Percentiles rank a stretch among this genome's conserved stretches.
Conservation (phyloP, 2,329 filamentous ascomycete genomes). For the Xylaria arbuscula region DNA sequence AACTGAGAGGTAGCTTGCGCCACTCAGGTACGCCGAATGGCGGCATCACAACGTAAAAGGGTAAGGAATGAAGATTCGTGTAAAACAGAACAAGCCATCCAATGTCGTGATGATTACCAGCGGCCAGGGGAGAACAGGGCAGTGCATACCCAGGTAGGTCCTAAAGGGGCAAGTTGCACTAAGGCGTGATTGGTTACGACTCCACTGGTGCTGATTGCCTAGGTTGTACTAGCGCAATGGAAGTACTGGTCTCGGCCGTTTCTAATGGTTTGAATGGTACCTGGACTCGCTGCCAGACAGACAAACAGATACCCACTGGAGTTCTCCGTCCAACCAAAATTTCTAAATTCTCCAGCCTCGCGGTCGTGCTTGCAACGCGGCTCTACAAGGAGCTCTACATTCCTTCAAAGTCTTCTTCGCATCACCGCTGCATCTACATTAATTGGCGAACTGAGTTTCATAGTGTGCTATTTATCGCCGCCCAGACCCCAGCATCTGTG, state of each 20-base stretch:
- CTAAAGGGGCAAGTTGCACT: slow-evolving; percentile 42
- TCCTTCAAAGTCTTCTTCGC: slow-evolving; percentile 20
- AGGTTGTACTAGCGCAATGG: not conserved
- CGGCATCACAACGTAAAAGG: slow-evolving; percentile 48
- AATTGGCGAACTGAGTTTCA: slow-evolving; percentile 8
- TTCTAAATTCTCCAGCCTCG: slow-evolving; percentile 51
- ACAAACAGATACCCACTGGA: not conserved
- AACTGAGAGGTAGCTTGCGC: slow-evolving; percentile 83
- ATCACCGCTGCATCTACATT: slow-evolving; percentile 16
- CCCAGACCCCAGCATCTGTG: slow-evolving; percentile 17
- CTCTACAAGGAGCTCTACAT: slow-evolving; percentile 44
- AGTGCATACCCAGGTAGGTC: not conserved
- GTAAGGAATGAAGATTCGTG: not conserved
- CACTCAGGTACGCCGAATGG: slow-evolving; percentile 74
- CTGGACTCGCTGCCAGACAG: no score
- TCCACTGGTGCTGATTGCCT: slow-evolving; percentile 13
- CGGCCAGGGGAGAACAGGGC: slow-evolving; percentile 13
- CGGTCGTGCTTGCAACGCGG: slow-evolving; percentile 46
- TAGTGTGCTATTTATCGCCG: slow-evolving; percentile 9
- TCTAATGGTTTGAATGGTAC: not conserved
- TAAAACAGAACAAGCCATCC: not conserved
- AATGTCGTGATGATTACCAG: not conserved
- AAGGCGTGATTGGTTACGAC: slow-evolving; percentile 8
- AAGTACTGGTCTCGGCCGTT: slow-evolving; percentile 5
- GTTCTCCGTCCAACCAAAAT: slow-evolving; percentile 47